Evolutionary conservation across 139 green algal genomes (phyloP), one percentile per base, ranked within the genome.

Genomic region (Micromonas pusilla): DNA sequence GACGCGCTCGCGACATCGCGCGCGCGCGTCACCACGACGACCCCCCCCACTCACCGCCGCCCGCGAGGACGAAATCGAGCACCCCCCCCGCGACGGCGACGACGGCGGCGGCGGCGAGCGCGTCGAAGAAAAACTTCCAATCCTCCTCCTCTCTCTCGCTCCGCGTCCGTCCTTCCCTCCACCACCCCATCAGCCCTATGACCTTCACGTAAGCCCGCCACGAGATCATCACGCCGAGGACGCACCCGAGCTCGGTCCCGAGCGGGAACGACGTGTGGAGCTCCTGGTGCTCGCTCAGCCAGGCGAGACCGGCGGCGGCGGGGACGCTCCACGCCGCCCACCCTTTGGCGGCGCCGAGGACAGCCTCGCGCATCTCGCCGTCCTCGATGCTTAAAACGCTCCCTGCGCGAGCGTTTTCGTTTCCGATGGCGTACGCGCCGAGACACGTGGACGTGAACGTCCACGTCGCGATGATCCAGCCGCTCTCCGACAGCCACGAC

Each of bases 141-240:
- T 72, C 65, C n/a, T 26, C 28, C 36, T 72, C 65, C 26, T 72
- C 65, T 4, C n/a, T 2, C 4, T 72, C 65, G 38, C 28, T 3
- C n/a, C 3, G 36, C 4, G 16, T 16, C 9, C 26, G 21, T 26
- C 26, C 65, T 4, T 6, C 23, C 2, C 13, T 2, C 13, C 65
- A 52, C 65, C 26, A 33, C 65, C 33, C 65, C 30, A 72, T n/a
- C 28, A 72, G 28, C 65, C 26, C 32, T 3, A 38, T 4, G 23
- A 72, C 65, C 13, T 72, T 72, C 26, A 26, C 65, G 28, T 23
- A 72, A 5, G 26, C 32, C 28, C 65, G n/a, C 65, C 65, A 72
- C 65, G 65, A 4, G 65, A 72, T 23, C 26, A 72, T 37, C 26
- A 72, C 65, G 4, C 65, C 65, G n/a, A 72, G 28, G 45, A 57